phyloP scores from a whole-genome alignment of 768 basidiomycete genomes.

The Kwoniella dendrophila region DNA sequence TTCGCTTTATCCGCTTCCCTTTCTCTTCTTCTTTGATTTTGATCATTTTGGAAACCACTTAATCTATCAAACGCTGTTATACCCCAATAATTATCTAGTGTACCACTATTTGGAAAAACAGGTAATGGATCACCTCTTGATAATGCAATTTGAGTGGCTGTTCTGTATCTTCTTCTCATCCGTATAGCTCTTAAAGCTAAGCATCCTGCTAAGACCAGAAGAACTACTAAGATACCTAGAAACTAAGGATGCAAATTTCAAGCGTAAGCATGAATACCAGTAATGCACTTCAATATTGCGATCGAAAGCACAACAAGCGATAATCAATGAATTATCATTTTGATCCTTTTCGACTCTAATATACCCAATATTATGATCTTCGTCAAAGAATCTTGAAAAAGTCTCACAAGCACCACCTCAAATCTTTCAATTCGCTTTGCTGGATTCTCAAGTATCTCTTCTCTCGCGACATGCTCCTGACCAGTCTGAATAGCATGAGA shows the following conservation, averaged over 20 bases:
- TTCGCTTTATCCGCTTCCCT: slow-evolving; percentile 18
- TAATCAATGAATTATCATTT: too few relatives aligned
- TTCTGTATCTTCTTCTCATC: slow-evolving; percentile 40
- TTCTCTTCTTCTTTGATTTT: slow-evolving; percentile 9
- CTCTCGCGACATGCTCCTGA: background rate
- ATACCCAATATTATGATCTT: too few relatives aligned
- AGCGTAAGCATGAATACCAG: too few relatives aligned
- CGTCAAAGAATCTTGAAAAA: too few relatives aligned
- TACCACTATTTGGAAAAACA: slow-evolving; percentile 7
- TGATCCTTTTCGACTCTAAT: too few relatives aligned
- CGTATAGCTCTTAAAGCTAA: slow-evolving; percentile 37
- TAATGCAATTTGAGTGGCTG: slow-evolving; percentile 43
- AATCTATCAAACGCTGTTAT: slow-evolving; percentile 30
- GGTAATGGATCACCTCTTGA: slow-evolving; percentile 42
- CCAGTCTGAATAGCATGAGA: too few relatives aligned
- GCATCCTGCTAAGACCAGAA: slow-evolving; percentile 39
- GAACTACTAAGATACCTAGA: slow-evolving; percentile 44
- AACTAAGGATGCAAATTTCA: slow-evolving; percentile 25
- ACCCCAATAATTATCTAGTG: slow-evolving; percentile 45
- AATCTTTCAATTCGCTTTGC: too few relatives aligned
- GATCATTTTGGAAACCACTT: slow-evolving; percentile 8
- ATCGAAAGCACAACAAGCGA: too few relatives aligned
- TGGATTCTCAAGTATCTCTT: too few relatives aligned
- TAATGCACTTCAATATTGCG: too few relatives aligned
- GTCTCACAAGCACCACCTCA: too few relatives aligned